Base-by-base conservation (phyloP, 1,284 basidiomycete species). In the Ustilago xerochloae region DNA sequence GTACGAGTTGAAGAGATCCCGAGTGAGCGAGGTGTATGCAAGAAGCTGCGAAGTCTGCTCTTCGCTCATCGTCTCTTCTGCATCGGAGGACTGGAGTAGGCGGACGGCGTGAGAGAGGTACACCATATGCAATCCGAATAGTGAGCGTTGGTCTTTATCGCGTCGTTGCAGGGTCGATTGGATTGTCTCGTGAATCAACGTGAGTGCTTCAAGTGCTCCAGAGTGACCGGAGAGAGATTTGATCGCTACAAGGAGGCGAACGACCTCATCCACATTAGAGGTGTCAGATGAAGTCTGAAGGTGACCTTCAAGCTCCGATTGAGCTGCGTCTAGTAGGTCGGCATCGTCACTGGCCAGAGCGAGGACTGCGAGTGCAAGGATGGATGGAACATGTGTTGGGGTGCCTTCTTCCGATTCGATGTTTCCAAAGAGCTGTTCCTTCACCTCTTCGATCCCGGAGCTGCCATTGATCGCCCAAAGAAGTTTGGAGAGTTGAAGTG, bases 331-430 rank as follows among this genome's bases (percentile, higher is more conserved):
- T 15, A 95, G 88, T 18, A 97, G 88, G 52, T 88, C 89, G 24
- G 90, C 89, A 80, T 97, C 94, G 26, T 88, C 87, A 0, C 90
- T 91, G 22, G 93, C 85, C 59, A 94, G 90, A 9, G 92, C 94
- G 88, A 96, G 92, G 2, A 92, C 92, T 0, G 92, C 92, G 0
- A 97, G 88, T 0, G 90, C 89, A 41, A 91, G 91, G 81, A 97
- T 91, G 1, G 92, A 93, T 60, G 89, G 87, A 55, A 94, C 84
- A 80, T 91, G 92, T 2, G 18, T 41, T 0, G 41, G 6, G 5
- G 22, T 2, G 30, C 46, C 33, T 38, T 60, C 35, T 0, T 29
- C 41, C 4, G 35, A 16, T 18, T 51, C 41, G 18, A 73, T 58
- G 38, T 64, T 66, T 12, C 15, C 29, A 10, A 74, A 64, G 4